Conservation (phyloP, 441 rosid species). For the Lepidium campestre region DNA sequence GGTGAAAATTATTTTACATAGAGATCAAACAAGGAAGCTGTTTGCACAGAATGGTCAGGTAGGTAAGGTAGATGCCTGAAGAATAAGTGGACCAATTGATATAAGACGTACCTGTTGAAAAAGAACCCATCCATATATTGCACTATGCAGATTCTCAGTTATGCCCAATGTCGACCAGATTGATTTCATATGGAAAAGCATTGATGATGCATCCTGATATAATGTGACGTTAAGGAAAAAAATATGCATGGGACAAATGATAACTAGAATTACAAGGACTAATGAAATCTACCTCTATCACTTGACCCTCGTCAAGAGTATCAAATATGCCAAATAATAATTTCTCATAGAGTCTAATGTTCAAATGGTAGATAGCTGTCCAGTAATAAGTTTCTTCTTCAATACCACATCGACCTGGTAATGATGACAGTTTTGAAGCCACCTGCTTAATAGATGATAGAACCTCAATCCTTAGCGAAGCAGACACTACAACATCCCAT, state of each 20-base stretch:
- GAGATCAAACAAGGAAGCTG: neutral
- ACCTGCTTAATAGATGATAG: slow-evolving; percentile 67
- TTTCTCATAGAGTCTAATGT: slow-evolving; percentile 76
- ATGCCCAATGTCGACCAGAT: slow-evolving; percentile 92
- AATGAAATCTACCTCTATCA: slow-evolving; percentile 61
- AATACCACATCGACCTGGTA: slow-evolving; percentile 58
- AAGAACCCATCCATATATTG: slow-evolving; percentile 77
- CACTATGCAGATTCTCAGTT: slow-evolving; percentile 74
- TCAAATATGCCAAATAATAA: slow-evolving; percentile 75
- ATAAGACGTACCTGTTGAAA: slow-evolving; percentile 70
- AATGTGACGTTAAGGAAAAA: slow-evolving; percentile 16
- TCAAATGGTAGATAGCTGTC: slow-evolving; percentile 79
- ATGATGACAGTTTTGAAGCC: slow-evolving; percentile 55
- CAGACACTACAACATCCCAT: slow-evolving; percentile 70
- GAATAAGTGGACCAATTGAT: neutral
- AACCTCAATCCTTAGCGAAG: slow-evolving; percentile 72
- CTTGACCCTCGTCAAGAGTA: slow-evolving; percentile 90
- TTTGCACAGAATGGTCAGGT: slow-evolving; percentile 5
- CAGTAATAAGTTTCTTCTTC: slow-evolving; percentile 76
- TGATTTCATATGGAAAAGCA: slow-evolving; percentile 54
- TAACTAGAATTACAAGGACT: slow-evolving; percentile 14
- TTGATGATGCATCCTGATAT: slow-evolving; percentile 67
- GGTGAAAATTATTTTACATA: slow-evolving; percentile 1
- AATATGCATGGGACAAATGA: neutral
- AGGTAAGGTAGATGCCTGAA: slow-evolving; percentile 8